Base-by-base conservation (phyloP, 257 asterid genomes). In the Scutellaria baicalensis region DNA sequence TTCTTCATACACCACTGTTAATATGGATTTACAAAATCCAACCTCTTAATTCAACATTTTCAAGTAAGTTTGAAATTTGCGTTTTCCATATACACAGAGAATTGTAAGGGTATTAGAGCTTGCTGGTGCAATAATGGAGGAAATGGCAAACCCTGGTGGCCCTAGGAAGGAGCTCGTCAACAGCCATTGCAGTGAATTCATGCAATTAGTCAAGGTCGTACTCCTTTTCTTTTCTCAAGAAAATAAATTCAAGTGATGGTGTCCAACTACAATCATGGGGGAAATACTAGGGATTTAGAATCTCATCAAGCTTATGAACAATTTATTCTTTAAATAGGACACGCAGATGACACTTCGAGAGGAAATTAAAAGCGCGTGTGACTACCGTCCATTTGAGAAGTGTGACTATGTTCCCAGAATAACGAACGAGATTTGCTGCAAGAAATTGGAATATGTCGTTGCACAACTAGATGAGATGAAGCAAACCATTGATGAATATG, bases 41-140 rank as follows among this genome's bases (percentile, higher is more conserved):
- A 4, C 2, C 33, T 27, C 33, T 27, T 27, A 27, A 27, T 23
- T 23, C 27, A 23, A 23, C 27, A 23, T 1, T 23, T 23, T 23
- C 33, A 1, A 27, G 4, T 14, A 27, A 27, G 21, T 42, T n/a
- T 12, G 13, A 14, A 27, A 14, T 57, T 52, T 58, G 13, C 18
- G 52, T 21, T 45, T 11, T 55, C 64, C 52, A 36, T 42, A 1
- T 47, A 64, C 14, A 59, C 84, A 93, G 97, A 88, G 88, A 79
- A 91, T 89, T 44, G 97, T 91, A 71, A 87, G 95, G 87, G 93
- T 85, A 47, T 69, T 91, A 75, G 96, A 93, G 81, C 76, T 93
- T 36, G 99, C 96, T 0, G 91, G 97, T 54, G 88, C 85, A 57
- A 93, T 91, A 57, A 93, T 93, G 97, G 97, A 93, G 52, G 99